Evolutionary conservation across 208 protist genomes (phyloP).

Genomic region (Polymyxa betae): DNA sequence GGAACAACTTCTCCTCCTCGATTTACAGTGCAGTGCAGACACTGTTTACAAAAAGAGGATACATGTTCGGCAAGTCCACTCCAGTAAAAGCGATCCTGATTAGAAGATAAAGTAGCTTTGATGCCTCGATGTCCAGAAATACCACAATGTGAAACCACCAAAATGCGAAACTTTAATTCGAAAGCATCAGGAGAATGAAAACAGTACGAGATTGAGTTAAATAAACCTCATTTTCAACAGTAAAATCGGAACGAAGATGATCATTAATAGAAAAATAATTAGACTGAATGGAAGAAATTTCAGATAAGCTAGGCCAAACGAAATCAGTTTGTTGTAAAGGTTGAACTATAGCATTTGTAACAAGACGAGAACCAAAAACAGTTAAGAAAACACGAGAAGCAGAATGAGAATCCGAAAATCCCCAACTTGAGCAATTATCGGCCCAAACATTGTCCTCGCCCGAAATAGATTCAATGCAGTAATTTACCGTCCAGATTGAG

Average conservation of each 20-base stretch:
- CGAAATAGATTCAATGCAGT: constrained; percentile 1
- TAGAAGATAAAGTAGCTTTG: not conserved
- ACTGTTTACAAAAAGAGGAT: not conserved
- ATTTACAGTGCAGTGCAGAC: not conserved
- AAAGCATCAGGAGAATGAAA: not conserved
- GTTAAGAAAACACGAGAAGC: not conserved
- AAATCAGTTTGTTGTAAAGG: not conserved
- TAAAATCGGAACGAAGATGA: not conserved
- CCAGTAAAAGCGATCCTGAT: not conserved
- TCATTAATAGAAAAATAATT: not conserved
- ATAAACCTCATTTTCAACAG: not conserved
- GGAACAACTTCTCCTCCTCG: not conserved
- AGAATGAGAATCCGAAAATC: not conserved
- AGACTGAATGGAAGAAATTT: not conserved
- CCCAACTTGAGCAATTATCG: not conserved
- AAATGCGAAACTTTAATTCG: constrained; percentile 5
- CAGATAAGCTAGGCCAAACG: not conserved
- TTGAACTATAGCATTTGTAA: not conserved
- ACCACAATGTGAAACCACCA: not conserved
- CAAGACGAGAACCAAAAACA: not conserved
- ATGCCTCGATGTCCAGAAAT: constrained; percentile 1
- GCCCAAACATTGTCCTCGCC: constrained; percentile 30
- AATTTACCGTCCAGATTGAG: not conserved
- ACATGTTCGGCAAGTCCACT: not conserved
- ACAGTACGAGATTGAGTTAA: not conserved